Evolutionary conservation across 2,329 filamentous ascomycete species (phyloP), one percentile per base, ranked within the genome.

Genomic region (Septoria petroselini): DNA sequence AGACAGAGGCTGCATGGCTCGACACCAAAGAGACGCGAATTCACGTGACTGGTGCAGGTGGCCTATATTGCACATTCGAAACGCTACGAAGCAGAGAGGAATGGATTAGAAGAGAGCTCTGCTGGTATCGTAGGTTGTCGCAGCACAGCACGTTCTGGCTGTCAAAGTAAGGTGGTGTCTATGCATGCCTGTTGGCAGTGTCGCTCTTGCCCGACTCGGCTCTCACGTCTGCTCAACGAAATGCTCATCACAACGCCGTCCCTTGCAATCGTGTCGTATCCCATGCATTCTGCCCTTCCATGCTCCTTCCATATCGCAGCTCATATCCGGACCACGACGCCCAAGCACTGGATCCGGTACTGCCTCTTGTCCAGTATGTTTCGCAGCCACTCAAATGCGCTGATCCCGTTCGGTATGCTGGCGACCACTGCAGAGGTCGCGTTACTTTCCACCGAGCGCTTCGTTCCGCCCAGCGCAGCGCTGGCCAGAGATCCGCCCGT

Each of bases 311-410:
- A 9, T 12, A 18, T 38, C 17, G 17, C 17, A 38, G 17, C 9
- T 63, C 56, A 66, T 55, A 67, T 54, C 41, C 63, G 58, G 45
- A 97, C 82, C 62, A 91, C 84, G 23, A 97, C 81, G 69, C 95
- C 90, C 70, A 98, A 79, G 68, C 91, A 96, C 50, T 91, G 89
- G 57, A 98, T 80, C 61, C 86, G 81, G 88, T 91, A 95, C 69
- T 96, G 91, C 62, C 86, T 82, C 69, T 82, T 82, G 3, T 90
- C 91, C 42, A 95, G 70, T 42, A 95, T 70, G 63, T 83, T 90
- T 60, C 90, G 80, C 52, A 95, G 71, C 90, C 91, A 95, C 69
- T 94, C 90, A 49, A 91, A 76, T 0, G 88, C 88, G 41, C 91
- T 75, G 0, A 86, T 86, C 82, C 51, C 52, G 17, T 53, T 59